Evolutionary conservation across 1,139 yeast genomes (phyloP), one percentile per base, ranked within the genome.

Genomic region (Suhomyces bolitotheri): DNA sequence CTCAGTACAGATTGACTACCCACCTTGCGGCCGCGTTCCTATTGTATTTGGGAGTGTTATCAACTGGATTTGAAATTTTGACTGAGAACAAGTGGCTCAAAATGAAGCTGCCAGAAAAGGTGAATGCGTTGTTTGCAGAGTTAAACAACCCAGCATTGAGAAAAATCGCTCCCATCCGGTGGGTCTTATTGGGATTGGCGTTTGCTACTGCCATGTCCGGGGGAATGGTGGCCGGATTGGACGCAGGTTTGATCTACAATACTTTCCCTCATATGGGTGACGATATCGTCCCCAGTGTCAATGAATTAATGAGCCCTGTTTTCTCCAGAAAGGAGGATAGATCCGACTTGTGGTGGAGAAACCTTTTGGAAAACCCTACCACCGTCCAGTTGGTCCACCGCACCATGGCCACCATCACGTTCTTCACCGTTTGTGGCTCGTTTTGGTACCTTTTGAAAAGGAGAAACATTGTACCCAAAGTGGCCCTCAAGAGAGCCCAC

Each of bases 221-320:
- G 41, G 97, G 96, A 13, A 80, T 94, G 76, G 98, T 94, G 31
- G 98, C 99, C 12, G 98, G 98, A 6, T 71, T 94, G 40, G 98
- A 94, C 62, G 98, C 99, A 3, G 98, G 98, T 32, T 72, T 90
- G 59, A 89, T 94, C 49, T 94, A 92, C 64, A 92, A 94, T 60
- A 83, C 95, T 4, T 94, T 90, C 75, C 98, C 99, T 19, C 87
- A 82, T 52, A 94, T 94, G 98, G 97, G 97, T 32, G 80, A 84
- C 38, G 77, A 77, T 29, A 74, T 76, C 64, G 51, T 86, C 23
- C 98, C 99, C 10, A 75, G 83, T 14, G 58, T 57, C 16, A 62
- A 71, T 40, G 99, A 94, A 58, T 68, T 94, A 34, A 77, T 89
- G 71, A 83, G 86, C 31, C 80, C 84, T 5, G 71, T 76, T n/a